These are phyloP conservation scores for Cytospora piceae DNA, from an alignment of 2,329 filamentous ascomycete species.

Conservation along the genomic window DNA sequence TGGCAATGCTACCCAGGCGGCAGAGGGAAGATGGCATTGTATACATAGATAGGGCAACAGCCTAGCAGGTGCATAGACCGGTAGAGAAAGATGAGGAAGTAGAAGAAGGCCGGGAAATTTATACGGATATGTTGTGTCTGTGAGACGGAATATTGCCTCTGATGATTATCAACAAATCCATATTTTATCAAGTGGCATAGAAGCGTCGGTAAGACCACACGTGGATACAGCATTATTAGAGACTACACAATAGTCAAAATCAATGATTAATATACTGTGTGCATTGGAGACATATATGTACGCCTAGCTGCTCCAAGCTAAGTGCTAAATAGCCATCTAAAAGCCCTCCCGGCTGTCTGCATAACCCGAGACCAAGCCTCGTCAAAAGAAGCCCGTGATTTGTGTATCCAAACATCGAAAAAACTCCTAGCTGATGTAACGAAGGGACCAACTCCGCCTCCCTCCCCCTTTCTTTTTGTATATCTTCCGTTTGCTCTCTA, in stretches of 20 bases:
- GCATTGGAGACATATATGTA: background rate
- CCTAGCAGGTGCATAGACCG: background rate
- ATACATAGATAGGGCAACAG: background rate
- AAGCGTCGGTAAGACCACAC: background rate
- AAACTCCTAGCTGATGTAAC: background rate
- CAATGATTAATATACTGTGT: background rate
- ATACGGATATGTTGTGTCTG: background rate
- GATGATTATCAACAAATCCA: no score
- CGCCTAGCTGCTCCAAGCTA: background rate
- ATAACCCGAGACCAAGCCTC: background rate
- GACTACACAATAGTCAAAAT: no score
- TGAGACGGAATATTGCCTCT: background rate
- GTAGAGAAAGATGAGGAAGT: background rate
- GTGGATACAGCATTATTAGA: background rate
- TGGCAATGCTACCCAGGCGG: background rate
- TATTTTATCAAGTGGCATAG: no score
- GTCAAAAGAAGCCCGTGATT: background rate
- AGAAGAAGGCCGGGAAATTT: background rate
- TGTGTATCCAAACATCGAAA: conserved; percentile 3
- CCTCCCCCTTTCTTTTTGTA: background rate
- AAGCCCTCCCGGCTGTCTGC: background rate
- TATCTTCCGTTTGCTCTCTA: conserved; percentile 3
- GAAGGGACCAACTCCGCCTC: background rate
- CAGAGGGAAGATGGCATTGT: background rate
- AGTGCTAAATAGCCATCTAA: background rate